Evolutionary conservation across 805 yeast species (phyloP), one percentile per base, ranked within the genome.

Genomic region (Schizosaccharomyces octosporus): DNA sequence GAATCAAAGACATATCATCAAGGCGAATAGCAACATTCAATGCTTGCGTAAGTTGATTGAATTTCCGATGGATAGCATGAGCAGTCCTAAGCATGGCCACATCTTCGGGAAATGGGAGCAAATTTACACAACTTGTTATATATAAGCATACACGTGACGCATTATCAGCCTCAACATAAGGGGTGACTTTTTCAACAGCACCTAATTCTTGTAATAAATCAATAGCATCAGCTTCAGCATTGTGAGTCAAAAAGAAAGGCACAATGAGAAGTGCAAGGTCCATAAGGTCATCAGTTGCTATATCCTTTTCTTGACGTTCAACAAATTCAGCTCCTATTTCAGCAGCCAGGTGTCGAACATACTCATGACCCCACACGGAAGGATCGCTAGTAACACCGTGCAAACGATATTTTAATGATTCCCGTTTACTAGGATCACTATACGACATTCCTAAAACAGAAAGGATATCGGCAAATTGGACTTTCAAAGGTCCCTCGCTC

Each of bases 181-280:
- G 81, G 7, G 93, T 83, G 65, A 93, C 76, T 69, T 82, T 81
- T 67, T 86, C 95, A 66, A 93, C 84, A 62, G 81, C 76, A 72
- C 93, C 98, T 62, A 93, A 81, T 72, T 93, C 98, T 63, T 88
- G 76, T 65, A 93, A 77, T 66, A 93, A 75, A 73, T 93, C 99
- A 31, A 93, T 95, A 1, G 98, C 98, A 70, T 93, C 99, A 24
- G 96, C 95, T 73, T 93, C 98, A 54, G 96, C 97, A 70, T 93
- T 90, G 73, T 90, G 97, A 69, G 86, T 82, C 66, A 93, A 77
- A 74, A 93, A 90, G 68, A 82, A 85, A 48, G 95, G 96, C 48
- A 86, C 89, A 66, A 93, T 82, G 66, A 83, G 79, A 66, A 85
- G 73, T 5, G 95, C 79, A 66, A 93, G 77, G 59, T 78, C 76